Evolutionary conservation across 2,329 filamentous ascomycete species (phyloP).

Genomic region (Beauveria medogensis): DNA sequence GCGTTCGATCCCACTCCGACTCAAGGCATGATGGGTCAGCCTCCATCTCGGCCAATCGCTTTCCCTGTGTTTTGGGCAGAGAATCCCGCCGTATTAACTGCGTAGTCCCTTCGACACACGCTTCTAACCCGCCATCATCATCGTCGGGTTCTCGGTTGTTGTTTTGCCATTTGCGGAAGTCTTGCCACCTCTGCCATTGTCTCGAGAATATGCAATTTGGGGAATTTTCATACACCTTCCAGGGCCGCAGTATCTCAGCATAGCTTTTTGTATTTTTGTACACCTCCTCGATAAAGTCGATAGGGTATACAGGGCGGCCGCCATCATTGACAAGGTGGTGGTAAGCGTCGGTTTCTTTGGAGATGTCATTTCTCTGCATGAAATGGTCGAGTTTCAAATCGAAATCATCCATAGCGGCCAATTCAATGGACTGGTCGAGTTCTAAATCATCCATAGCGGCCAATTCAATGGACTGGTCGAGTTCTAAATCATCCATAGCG

Average conservation of each 20-base stretch:
- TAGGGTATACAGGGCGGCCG: constrained; percentile 11
- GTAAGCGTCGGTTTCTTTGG: not conserved
- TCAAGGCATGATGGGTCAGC: not conserved
- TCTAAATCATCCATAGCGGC: not conserved
- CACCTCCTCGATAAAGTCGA: not conserved
- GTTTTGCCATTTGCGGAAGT: constrained; percentile 4
- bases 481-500: not conserved
- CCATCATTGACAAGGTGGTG: constrained; percentile 7
- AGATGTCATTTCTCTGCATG: no score
- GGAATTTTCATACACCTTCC: not conserved
- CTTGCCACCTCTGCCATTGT: not conserved
- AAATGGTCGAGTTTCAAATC: not conserved
- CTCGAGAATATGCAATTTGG: not conserved
- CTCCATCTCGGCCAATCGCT: not conserved
- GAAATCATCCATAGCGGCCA: no score
- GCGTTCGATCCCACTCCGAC: not conserved
- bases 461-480: not conserved
- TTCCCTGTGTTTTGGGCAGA: not conserved
- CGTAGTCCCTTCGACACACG: not conserved
- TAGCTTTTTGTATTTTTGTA: not conserved
- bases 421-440: not conserved
- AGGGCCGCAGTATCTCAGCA: not conserved
- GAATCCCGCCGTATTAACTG: not conserved
- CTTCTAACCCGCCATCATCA: not conserved
- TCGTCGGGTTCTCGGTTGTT: not conserved